Percentiles rank a stretch among this genome's conserved stretches.
phyloP scores from a whole-genome alignment of 1,284 basidiomycete species.

The Cryptococcus sp. region DNA sequence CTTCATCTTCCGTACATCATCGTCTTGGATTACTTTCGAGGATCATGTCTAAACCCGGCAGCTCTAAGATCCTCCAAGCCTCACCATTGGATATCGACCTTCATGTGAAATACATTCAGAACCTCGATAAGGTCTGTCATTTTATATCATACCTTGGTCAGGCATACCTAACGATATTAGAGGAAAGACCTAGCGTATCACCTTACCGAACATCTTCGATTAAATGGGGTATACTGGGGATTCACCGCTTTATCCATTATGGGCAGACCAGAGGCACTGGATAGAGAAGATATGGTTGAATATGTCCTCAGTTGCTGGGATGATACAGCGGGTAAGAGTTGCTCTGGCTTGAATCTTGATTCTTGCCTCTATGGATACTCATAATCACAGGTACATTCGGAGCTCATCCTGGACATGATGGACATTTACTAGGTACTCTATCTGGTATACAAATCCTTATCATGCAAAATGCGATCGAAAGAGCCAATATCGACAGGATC shows the following conservation, averaged over 20 bases:
- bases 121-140: conserved; percentile 58
- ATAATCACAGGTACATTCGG: conserved; percentile 73
- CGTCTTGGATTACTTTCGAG: too few species aligned
- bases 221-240: conserved; percentile 98
- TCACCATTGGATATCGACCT: conserved; percentile 47
- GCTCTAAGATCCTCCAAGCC: neutral
- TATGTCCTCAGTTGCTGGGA: conserved; percentile 96
- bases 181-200: conserved; percentile 86
- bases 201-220: conserved; percentile 84
- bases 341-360: neutral
- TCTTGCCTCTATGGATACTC: neutral
- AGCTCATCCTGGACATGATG: conserved; percentile 87
- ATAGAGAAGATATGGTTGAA: conserved; percentile 74
- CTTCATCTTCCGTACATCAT: too few species aligned
- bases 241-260: conserved; percentile 80
- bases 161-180: conserved; percentile 47
- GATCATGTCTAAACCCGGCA: too few species aligned
- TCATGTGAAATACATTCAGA: conserved; percentile 70
- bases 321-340: conserved; percentile 66
- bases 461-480: conserved; percentile 75
- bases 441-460: conserved; percentile 88
- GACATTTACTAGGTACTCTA: conserved; percentile 78
- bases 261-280: conserved; percentile 68
- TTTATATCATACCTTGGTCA: neutral
- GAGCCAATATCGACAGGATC: conserved; percentile 63